These are phyloP conservation scores for Cymbopogon flexuosus DNA, from an alignment of 202 grass and related monocot genomes.

Conservation along the genomic window DNA sequence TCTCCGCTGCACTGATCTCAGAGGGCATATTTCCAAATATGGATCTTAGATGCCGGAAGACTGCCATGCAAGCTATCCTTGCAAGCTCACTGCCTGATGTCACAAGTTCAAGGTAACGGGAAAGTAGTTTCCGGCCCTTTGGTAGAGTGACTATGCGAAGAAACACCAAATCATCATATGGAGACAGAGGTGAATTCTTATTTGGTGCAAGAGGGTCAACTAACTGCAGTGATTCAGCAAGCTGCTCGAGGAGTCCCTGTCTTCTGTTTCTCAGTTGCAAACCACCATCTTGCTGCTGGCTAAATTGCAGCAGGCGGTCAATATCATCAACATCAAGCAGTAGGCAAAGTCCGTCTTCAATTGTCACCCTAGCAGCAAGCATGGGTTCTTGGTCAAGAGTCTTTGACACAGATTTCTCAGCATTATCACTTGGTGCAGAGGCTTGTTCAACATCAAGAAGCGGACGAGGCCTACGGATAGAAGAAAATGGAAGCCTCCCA, in stretches of 20 bases:
- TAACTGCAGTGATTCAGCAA: constrained; percentile 65
- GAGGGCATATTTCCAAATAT: constrained; percentile 59
- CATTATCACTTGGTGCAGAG: constrained; percentile 36
- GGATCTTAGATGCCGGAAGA: constrained; percentile 64
- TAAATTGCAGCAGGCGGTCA: constrained; percentile 65
- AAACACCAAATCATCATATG: constrained; percentile 70
- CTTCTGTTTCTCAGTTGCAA: constrained; percentile 59
- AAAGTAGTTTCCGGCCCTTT: constrained; percentile 70
- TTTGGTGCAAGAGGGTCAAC: constrained; percentile 64
- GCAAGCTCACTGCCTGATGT: constrained; percentile 45
- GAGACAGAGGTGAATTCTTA: constrained; percentile 34
- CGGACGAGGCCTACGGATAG: constrained; percentile 70
- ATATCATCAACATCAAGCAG: constrained; percentile 86
- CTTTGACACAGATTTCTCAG: constrained; percentile 46
- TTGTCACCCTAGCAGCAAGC: constrained; percentile 78
- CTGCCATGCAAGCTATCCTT: constrained; percentile 68
- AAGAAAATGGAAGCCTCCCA: constrained; percentile 76
- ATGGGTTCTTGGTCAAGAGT: constrained; percentile 77
- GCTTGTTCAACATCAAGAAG: constrained; percentile 75
- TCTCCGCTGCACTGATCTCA: constrained; percentile 39
- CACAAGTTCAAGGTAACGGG: constrained; percentile 56
- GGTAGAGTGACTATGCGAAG: constrained; percentile 67
- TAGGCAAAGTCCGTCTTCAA: constrained; percentile 69
- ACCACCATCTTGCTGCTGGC: constrained; percentile 66
- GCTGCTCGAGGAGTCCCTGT: constrained; percentile 53